Evolutionary conservation across 192 early-diverging fungal species (phyloP).

Genomic region (Pecoramyces ruminantium): DNA sequence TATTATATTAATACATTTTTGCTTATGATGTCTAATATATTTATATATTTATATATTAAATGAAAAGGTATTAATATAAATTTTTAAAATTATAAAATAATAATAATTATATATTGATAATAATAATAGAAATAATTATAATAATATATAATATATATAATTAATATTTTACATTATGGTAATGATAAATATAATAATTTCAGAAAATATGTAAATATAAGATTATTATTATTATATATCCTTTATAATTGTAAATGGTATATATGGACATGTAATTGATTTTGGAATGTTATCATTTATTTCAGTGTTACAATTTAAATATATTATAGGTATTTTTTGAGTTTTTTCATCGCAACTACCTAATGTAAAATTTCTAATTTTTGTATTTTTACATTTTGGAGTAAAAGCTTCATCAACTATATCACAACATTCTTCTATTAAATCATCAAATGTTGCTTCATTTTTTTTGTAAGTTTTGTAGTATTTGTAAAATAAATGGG

Average conservation of each 20-base stretch:
- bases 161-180: too few relatives aligned
- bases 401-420: not conserved
- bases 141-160: too few relatives aligned
- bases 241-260: not conserved
- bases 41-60: too few relatives aligned
- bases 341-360: not conserved
- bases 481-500: not conserved
- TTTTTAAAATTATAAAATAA: too few relatives aligned
- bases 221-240: not conserved
- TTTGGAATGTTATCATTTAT: not conserved
- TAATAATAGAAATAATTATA: too few relatives aligned
- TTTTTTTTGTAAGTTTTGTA: too few relatives aligned
- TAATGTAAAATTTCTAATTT: not conserved
- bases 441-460: not conserved
- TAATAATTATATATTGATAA: too few relatives aligned
- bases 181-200: too few relatives aligned
- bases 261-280: not conserved
- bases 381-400: not conserved
- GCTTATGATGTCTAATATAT: not conserved
- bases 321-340: not conserved
- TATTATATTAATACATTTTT: not conserved
- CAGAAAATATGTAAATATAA: too few relatives aligned
- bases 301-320: not conserved
- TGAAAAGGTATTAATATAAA: too few relatives aligned
- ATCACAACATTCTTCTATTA: not conserved